phyloP scores from a whole-genome alignment of 2,329 filamentous ascomycete species.

The Botrytis galanthina region DNA sequence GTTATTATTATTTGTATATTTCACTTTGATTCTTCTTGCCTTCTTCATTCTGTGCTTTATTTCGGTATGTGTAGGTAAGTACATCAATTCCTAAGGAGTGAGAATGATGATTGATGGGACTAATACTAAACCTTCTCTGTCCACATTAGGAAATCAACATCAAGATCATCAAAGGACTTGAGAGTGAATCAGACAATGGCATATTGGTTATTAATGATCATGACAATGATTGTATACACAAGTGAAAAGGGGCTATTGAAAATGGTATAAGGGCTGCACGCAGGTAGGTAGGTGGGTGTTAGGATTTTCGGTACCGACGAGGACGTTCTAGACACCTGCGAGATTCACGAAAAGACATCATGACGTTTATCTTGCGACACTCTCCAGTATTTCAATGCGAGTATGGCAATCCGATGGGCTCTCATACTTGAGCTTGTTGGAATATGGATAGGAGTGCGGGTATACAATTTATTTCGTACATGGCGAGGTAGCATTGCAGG shows the following conservation, averaged over 20 bases:
- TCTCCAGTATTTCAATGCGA: background rate
- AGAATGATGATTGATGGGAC: background rate
- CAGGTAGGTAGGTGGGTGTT: background rate
- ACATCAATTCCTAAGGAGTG: background rate
- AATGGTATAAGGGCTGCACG: background rate
- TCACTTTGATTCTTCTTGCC: background rate
- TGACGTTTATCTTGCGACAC: background rate
- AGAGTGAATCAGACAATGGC: background rate
- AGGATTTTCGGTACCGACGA: background rate
- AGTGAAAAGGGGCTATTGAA: background rate
- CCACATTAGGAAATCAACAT: background rate
- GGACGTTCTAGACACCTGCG: background rate
- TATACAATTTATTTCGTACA: background rate
- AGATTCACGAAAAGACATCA: background rate
- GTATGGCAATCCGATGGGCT: background rate
- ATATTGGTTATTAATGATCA: background rate
- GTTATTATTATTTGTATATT: background rate
- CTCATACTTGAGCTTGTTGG: background rate
- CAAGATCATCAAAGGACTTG: background rate
- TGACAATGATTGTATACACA: background rate
- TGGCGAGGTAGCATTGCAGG: background rate
- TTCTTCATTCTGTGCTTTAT: background rate
- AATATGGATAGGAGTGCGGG: background rate
- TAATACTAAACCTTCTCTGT: background rate
- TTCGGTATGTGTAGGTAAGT: background rate